Evolutionary conservation across 768 basidiomycete species (phyloP).

Genomic region (Lentinula lateritia): DNA sequence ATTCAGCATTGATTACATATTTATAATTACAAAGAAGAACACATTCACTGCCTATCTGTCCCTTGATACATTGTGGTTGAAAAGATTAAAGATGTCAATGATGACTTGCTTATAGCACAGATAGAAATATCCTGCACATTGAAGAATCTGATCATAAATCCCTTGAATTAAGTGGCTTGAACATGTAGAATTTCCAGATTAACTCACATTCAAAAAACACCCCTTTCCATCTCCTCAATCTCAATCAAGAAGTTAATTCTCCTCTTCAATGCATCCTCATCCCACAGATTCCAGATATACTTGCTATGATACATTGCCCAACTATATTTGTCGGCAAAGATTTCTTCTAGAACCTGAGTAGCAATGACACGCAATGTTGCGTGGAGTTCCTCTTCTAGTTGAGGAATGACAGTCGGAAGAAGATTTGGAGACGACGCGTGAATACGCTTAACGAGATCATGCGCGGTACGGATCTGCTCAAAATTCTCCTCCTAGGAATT

Average conservation of each 20-base stretch:
- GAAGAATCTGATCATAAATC: conserved; percentile 57
- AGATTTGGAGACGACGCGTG: conserved; percentile 76
- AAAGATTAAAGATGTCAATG: no score
- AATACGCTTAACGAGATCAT: conserved; percentile 80
- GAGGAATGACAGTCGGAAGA: conserved; percentile 86
- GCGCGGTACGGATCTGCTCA: conserved; percentile 68
- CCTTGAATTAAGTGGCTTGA: neutral
- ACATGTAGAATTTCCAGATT: neutral
- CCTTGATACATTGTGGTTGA: no score
- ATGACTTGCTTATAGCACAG: no score
- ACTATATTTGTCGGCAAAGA: conserved; percentile 78
- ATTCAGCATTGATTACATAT: no score
- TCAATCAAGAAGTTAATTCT: conserved; percentile 60
- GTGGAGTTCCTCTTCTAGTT: conserved; percentile 85
- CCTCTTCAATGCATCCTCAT: conserved; percentile 53
- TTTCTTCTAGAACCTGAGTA: conserved; percentile 83
- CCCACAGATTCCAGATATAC: conserved; percentile 84
- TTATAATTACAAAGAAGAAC: no score
- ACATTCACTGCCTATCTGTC: no score
- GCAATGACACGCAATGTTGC: conserved; percentile 71
- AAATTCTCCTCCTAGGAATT: conserved; percentile 52
- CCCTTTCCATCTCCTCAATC: conserved; percentile 54
- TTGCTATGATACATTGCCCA: conserved; percentile 89
- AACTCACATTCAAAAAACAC: conserved; percentile 70
- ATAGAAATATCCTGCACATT: conserved; percentile 13